Evolutionary conservation across 2,329 filamentous ascomycete species (phyloP).

Genomic region (Ophiognomonia clavigignenti-juglandacearum): DNA sequence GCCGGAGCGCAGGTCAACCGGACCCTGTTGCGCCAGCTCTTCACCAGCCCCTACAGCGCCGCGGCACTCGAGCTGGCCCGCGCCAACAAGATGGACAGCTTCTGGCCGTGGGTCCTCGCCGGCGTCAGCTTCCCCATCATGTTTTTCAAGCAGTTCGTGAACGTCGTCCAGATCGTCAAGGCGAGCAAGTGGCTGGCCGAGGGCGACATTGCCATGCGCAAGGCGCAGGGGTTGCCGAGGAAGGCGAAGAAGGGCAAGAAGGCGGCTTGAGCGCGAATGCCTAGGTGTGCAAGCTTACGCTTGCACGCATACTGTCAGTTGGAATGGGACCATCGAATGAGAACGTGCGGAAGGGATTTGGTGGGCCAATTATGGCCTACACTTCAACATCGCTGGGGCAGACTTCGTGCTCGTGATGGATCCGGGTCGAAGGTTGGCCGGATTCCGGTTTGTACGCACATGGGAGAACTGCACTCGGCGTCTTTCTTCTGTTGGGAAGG

Average conservation of each 20-base stretch:
- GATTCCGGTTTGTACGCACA: too few species aligned
- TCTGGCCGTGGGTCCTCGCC: slow-evolving; percentile 73
- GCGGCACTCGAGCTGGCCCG: slow-evolving; percentile 87
- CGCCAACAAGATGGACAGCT: slow-evolving; percentile 74
- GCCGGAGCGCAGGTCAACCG: slow-evolving; percentile 67
- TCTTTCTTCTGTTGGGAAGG: not conserved
- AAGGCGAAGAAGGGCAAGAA: slow-evolving; percentile 28
- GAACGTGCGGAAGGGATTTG: not conserved
- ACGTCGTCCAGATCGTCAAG: slow-evolving; percentile 89
- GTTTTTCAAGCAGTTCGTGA: slow-evolving; percentile 88
- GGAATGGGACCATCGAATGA: not conserved
- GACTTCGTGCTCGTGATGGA: too few species aligned
- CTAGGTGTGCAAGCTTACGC: not conserved
- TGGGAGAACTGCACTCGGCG: too few species aligned
- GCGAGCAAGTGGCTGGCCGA: slow-evolving; percentile 89
- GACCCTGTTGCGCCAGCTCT: slow-evolving; percentile 67
- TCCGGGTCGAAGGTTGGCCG: too few species aligned
- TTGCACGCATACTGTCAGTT: not conserved
- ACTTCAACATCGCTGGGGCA: too few species aligned
- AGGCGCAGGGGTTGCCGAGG: slow-evolving; percentile 47
- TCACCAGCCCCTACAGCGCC: slow-evolving; percentile 86
- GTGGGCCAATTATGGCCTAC: too few species aligned
- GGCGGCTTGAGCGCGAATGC: not conserved
- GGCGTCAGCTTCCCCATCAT: slow-evolving; percentile 80
- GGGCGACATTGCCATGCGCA: slow-evolving; percentile 70